phyloP scores from a whole-genome alignment of 331 rosid genomes.

The Arachis monticola region DNA sequence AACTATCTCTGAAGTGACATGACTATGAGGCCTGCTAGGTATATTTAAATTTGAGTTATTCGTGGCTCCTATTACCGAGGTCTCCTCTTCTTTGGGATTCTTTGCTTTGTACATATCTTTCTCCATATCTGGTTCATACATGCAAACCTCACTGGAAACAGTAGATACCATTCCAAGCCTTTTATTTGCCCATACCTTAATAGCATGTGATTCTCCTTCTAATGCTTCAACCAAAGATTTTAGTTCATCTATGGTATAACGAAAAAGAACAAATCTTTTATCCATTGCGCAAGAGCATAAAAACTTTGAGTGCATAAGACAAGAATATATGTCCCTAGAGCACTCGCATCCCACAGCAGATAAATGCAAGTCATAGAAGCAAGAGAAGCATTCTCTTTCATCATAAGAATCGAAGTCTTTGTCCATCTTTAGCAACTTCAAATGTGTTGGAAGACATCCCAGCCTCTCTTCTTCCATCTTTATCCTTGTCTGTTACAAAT shows the following conservation, averaged over 20 bases:
- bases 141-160: constrained; percentile 34
- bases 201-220: constrained; percentile 58
- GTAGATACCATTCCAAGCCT: constrained; percentile 46
- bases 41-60: constrained; percentile 50
- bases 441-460: constrained; percentile 57
- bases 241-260: constrained; percentile 58
- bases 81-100: constrained; percentile 42
- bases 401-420: constrained; percentile 63
- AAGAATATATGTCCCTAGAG: constrained; percentile 77
- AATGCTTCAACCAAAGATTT: constrained; percentile 64
- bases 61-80: constrained; percentile 44
- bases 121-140: constrained; percentile 45
- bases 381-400: constrained; percentile 89
- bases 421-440: constrained; percentile 75
- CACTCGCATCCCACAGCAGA: constrained; percentile 81
- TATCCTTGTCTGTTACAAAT: constrained; percentile 64
- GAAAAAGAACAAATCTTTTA: constrained; percentile 60
- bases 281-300: constrained; percentile 70
- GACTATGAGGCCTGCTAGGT: constrained; percentile 53
- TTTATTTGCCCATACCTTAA: constrained; percentile 52
- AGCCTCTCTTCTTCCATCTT: constrained; percentile 79
- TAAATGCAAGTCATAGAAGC: constrained; percentile 89
- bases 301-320: constrained; percentile 71
- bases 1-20: constrained; percentile 63
- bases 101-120: constrained; percentile 36